A percentile compares a stretch with the other conserved stretches of the same genome.
These are phyloP conservation scores for Lavandula angustifolia DNA, from an alignment of 257 asterid species.

Conservation along the genomic window DNA sequence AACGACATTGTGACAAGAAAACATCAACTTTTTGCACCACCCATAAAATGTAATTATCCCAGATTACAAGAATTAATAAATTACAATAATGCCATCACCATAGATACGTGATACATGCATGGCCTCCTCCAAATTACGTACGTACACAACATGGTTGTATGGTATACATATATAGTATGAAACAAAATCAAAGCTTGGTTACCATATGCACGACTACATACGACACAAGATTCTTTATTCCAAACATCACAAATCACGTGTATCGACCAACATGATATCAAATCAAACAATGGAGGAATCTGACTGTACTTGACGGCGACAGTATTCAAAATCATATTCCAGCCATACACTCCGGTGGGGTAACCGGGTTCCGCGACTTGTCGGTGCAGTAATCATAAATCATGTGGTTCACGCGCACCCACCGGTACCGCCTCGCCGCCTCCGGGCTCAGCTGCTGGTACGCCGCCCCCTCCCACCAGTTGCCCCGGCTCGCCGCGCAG, in stretches of 20 bases:
- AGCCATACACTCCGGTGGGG: constrained; percentile 69
- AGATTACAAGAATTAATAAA: neutral
- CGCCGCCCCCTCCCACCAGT: constrained; percentile 86
- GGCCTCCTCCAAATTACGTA: neutral
- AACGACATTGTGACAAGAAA: constrained; percentile 25
- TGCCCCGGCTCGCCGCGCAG: constrained; percentile 53
- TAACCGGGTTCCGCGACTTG: constrained; percentile 51
- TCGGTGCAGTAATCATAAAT: constrained; percentile 91
- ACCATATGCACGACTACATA: too few species aligned
- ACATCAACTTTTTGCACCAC: constrained; percentile 28
- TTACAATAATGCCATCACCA: neutral
- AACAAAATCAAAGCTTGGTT: too few species aligned
- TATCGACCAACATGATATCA: too few species aligned
- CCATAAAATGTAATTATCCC: neutral
- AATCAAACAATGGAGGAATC: neutral
- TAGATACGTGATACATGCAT: neutral
- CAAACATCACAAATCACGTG: too few species aligned
- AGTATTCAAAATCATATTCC: constrained; percentile 45
- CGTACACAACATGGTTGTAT: too few species aligned
- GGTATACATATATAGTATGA: too few species aligned
- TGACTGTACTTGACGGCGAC: neutral
- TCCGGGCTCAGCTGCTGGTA: constrained; percentile 54
- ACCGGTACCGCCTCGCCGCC: constrained; percentile 62
- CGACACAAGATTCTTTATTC: too few species aligned
- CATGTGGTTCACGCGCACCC: constrained; percentile 80